Conservation (phyloP, 2,329 filamentous ascomycete species). For the Fusarium devonianum region DNA sequence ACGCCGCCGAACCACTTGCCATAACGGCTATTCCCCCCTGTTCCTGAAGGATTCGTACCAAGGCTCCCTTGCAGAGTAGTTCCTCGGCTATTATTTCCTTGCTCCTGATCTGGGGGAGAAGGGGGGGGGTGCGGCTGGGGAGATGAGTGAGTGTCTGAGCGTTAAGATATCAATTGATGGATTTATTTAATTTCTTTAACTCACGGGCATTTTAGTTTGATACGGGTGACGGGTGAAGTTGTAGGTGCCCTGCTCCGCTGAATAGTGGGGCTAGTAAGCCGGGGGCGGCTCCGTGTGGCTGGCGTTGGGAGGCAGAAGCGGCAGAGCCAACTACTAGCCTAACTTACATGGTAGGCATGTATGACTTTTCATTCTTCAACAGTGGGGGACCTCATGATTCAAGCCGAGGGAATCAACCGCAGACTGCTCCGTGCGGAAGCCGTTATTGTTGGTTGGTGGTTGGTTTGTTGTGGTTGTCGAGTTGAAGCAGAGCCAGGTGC, state of each 20-base stretch:
- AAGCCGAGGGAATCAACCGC: not conserved
- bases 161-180: conserved; percentile 5
- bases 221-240: conserved; percentile 10
- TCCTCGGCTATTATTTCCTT: conserved; percentile 1
- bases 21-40: conserved; percentile 18
- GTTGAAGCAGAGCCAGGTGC: conserved; percentile 5
- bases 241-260: conserved; percentile 17
- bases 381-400: conserved; percentile 8
- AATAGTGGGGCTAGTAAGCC: conserved; percentile 13
- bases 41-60: not conserved
- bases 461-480: conserved; percentile 15
- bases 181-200: conserved; percentile 28
- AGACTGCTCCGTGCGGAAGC: conserved; percentile 9
- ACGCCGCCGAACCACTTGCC: conserved; percentile 39
- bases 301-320: not conserved
- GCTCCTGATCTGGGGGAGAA: not conserved
- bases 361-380: not conserved
- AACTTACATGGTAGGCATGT: not conserved
- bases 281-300: conserved; percentile 29
- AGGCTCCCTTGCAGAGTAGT: not conserved
- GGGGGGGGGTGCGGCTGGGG: not conserved
- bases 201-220: conserved; percentile 5
- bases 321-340: not conserved
- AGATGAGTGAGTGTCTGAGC: conserved; percentile 3
- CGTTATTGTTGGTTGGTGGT: conserved; percentile 4